These are phyloP conservation scores for Mortierella sp. DNA, from an alignment of 371 early-diverging fungal species.

Conservation along the genomic window DNA sequence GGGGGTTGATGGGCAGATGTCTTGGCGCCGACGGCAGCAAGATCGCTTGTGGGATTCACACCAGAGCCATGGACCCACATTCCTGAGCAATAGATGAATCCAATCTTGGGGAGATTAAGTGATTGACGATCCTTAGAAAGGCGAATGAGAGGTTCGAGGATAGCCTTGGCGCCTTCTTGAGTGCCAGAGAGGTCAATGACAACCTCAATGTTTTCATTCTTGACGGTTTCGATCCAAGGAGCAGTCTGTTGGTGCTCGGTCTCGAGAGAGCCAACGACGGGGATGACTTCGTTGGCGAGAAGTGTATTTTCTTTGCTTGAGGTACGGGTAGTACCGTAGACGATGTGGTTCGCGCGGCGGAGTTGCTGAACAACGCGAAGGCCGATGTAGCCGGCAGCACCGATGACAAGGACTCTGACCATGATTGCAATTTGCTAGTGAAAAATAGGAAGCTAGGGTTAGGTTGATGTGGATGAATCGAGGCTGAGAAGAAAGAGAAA, in stretches of 20 bases:
- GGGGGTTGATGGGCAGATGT: slow-evolving; percentile 13
- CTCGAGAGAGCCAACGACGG: slow-evolving; percentile 40
- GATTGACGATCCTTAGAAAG: slow-evolving; percentile 45
- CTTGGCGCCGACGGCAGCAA: slow-evolving; percentile 22
- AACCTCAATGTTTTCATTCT: slow-evolving; percentile 37
- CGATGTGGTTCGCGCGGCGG: slow-evolving; percentile 54
- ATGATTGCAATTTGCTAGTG: slow-evolving; percentile 13
- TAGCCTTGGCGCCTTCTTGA: slow-evolving; percentile 13
- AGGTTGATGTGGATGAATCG: too few species aligned
- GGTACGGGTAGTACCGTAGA: slow-evolving; percentile 57
- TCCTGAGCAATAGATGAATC: slow-evolving; percentile 44
- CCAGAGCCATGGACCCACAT: slow-evolving; percentile 47
- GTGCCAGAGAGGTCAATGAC: slow-evolving; percentile 40
- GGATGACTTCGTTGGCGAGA: slow-evolving; percentile 44
- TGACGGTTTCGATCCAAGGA: slow-evolving; percentile 35
- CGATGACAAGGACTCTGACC: slow-evolving; percentile 58
- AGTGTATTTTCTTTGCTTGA: slow-evolving; percentile 33
- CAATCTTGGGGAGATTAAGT: slow-evolving; percentile 16
- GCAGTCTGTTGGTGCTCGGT: slow-evolving; percentile 1
- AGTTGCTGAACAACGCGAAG: slow-evolving; percentile 54
- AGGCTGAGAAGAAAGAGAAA: too few species aligned
- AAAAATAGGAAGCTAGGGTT: not conserved
- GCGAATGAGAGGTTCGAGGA: slow-evolving; percentile 40
- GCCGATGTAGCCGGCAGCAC: slow-evolving; percentile 60
- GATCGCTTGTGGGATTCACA: slow-evolving; percentile 10